phyloP scores from a whole-genome alignment of 192 early-diverging fungal species.

The Thamnidium elegans region DNA sequence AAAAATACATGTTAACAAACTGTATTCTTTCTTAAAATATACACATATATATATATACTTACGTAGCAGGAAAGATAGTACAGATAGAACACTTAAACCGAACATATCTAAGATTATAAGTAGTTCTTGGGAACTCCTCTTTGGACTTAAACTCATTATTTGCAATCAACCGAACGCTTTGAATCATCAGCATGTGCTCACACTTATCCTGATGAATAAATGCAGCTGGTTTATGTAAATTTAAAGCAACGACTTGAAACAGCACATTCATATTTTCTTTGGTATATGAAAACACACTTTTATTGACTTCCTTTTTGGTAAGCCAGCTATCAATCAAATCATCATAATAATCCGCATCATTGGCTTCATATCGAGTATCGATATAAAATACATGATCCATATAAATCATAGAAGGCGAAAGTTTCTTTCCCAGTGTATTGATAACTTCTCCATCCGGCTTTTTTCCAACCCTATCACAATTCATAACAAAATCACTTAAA shows the following conservation, averaged over 20 bases:
- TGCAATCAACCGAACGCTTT: neutral
- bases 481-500: neutral
- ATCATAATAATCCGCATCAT: neutral
- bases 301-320: neutral
- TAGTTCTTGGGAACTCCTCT: neutral
- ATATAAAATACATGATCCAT: constrained; percentile 1
- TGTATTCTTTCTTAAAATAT: neutral
- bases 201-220: constrained; percentile 18
- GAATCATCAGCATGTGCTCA: constrained; percentile 9
- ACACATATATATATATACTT: too few species aligned
- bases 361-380: neutral
- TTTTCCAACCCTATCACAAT: neutral
- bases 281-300: too few species aligned
- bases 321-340: neutral
- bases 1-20: neutral
- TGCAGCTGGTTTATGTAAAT: neutral
- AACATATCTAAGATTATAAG: neutral
- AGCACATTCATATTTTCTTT: neutral
- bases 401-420: neutral
- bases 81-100: constrained; percentile 17
- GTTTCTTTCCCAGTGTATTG: neutral
- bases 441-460: neutral
- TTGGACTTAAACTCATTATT: neutral
- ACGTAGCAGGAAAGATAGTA: constrained; percentile 16
- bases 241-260: neutral